These are phyloP conservation scores for Elongisporangium undulatum DNA, from an alignment of 352 stramenopile species.

Conservation along the genomic window DNA sequence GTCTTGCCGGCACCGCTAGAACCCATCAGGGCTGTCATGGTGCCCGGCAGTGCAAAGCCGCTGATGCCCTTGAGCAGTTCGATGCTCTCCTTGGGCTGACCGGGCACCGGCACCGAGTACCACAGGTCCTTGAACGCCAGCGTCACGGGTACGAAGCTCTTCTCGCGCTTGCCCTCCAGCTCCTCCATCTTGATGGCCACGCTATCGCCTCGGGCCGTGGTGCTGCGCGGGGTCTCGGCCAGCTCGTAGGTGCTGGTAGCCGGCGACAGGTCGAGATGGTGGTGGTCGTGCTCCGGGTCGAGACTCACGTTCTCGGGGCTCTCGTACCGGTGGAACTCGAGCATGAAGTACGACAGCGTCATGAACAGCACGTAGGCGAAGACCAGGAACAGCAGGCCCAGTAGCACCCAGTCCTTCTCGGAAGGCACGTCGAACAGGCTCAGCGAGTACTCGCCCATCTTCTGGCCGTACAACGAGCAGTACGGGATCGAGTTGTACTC, in stretches of 20 bases:
- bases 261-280: neutral
- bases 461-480: slow-evolving; percentile 17
- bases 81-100: slow-evolving; percentile 32
- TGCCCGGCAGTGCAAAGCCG: slow-evolving; percentile 41
- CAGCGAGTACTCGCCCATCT: slow-evolving; percentile 29
- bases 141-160: slow-evolving; percentile 29
- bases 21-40: slow-evolving; percentile 62
- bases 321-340: slow-evolving; percentile 26
- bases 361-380: slow-evolving; percentile 26
- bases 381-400: slow-evolving; percentile 18
- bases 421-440: slow-evolving; percentile 19
- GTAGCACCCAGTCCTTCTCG: slow-evolving; percentile 21
- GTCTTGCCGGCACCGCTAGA: slow-evolving; percentile 59
- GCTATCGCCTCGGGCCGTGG: slow-evolving; percentile 1
- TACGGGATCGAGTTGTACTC: slow-evolving; percentile 26
- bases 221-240: slow-evolving; percentile 19
- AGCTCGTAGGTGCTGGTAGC: slow-evolving; percentile 8
- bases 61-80: slow-evolving; percentile 79
- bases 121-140: slow-evolving; percentile 37
- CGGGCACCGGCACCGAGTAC: slow-evolving; percentile 32
- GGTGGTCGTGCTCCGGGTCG: slow-evolving; percentile 1
- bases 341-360: slow-evolving; percentile 15
- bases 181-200: slow-evolving; percentile 11
- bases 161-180: slow-evolving; percentile 7
- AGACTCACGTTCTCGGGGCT: slow-evolving; percentile 14